Evolutionary conservation across 768 basidiomycete genomes (phyloP).

Genomic region (Podaxis carcinomalis): DNA sequence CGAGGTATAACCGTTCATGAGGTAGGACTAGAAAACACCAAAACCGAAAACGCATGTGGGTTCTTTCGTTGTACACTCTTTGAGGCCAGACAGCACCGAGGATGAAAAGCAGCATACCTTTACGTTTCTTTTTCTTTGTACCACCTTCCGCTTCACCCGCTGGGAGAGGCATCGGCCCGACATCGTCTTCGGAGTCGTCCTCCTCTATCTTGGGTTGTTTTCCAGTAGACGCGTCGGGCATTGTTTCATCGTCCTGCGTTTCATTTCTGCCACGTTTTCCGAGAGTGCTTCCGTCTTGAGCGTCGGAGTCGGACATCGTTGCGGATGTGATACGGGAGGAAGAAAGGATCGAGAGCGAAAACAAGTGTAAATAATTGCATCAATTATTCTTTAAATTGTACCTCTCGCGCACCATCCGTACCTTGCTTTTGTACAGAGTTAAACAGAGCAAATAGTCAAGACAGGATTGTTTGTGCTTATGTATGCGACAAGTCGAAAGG

Average conservation of each 20-base stretch:
- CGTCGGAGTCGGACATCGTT: slow-evolving; percentile 39
- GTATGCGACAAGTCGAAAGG: no score
- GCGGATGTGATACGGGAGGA: background rate
- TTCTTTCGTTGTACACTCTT: slow-evolving; percentile 27
- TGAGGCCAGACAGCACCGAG: slow-evolving; percentile 21
- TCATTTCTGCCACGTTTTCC: slow-evolving; percentile 59
- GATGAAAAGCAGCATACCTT: slow-evolving; percentile 47
- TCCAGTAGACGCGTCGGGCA: slow-evolving; percentile 13
- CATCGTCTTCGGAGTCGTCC: slow-evolving; percentile 66
- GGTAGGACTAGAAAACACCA: slow-evolving; percentile 62
- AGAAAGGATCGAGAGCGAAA: background rate
- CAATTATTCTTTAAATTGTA: background rate
- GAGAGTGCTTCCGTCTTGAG: slow-evolving; percentile 47
- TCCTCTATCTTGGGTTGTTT: slow-evolving; percentile 32
- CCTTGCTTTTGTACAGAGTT: no score
- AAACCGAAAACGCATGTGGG: slow-evolving; percentile 15
- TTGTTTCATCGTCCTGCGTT: slow-evolving; percentile 21
- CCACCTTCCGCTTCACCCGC: slow-evolving; percentile 34
- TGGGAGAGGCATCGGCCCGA: slow-evolving; percentile 87
- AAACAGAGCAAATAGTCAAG: no score
- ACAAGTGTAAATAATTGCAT: background rate
- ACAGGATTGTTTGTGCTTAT: no score
- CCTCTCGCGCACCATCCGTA: no score
- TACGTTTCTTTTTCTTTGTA: slow-evolving; percentile 71
- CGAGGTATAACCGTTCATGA: slow-evolving; percentile 89